phyloP scores from a whole-genome alignment of 805 yeast species.

The Candida sanyiensis region DNA sequence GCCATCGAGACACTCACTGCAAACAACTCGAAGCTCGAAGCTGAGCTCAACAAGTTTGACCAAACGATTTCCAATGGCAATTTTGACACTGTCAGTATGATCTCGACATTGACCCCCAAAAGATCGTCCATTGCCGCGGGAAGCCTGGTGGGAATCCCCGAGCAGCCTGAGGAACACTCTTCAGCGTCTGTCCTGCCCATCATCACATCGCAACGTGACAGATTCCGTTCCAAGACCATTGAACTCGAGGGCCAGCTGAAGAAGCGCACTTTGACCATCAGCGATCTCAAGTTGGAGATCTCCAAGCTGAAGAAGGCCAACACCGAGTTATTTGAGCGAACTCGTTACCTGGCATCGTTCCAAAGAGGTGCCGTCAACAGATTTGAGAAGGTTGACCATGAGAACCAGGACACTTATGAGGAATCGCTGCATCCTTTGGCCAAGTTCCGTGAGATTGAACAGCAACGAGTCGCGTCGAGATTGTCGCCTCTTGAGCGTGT shows the following conservation, averaged over 20 bases:
- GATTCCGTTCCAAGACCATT: constrained; percentile 76
- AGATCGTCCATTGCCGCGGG: constrained; percentile 33
- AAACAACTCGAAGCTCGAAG: constrained; percentile 61
- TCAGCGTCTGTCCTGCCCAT: constrained; percentile 74
- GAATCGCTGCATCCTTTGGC: constrained; percentile 78
- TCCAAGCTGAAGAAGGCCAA: constrained; percentile 66
- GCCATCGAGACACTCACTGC: constrained; percentile 39
- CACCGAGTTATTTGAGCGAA: constrained; percentile 71
- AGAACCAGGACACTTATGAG: constrained; percentile 63
- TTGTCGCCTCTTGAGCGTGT: constrained; percentile 75
- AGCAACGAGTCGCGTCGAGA: constrained; percentile 64
- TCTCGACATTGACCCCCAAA: constrained; percentile 30
- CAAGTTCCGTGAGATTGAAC: constrained; percentile 70
- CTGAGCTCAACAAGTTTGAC: constrained; percentile 60
- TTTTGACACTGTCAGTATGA: constrained; percentile 55
- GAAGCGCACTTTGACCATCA: constrained; percentile 45
- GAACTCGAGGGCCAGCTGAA: constrained; percentile 81
- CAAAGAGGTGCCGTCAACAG: constrained; percentile 16
- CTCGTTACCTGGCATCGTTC: constrained; percentile 58
- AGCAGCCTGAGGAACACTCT: constrained; percentile 22
- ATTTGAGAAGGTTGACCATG: constrained; percentile 41
- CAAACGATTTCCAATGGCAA: constrained; percentile 23
- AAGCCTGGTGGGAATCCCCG: constrained; percentile 38
- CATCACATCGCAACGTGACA: constrained; percentile 89
- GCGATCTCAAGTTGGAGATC: constrained; percentile 60